Evolutionary conservation across 225 moss, liverwort and hornwort genomes (phyloP), one percentile per base, ranked within the genome.

Genomic region (Thuidium tamariscinum): DNA sequence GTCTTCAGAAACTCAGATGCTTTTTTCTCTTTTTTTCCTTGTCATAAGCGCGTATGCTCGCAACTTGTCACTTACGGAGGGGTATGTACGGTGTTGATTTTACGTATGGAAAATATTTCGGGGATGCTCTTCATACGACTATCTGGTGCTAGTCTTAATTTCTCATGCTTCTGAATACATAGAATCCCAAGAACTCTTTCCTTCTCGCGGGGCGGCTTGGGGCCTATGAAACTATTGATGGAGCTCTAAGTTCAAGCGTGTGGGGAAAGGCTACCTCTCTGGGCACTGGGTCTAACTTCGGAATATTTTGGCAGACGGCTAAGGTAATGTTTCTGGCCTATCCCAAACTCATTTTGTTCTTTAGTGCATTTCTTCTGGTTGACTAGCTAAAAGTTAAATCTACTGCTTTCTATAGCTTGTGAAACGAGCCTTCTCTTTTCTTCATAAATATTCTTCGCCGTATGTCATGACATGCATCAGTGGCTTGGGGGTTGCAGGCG

Each of bases 151-250:
- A 51, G 48, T 74, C 83, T 65, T 89, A 30, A 49, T 56, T 71
- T 75, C 71, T 81, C 77, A 22, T 81, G 72, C 52, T 70, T 64
- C 44, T 65, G 63, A 75, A 63, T 88, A 80, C 74, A 79, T 93
- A 98, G 97, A 92, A 94, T 83, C 93, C 95, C 71, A 96, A 95
- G 74, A 96, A 94, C 82, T 89, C 81, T 17, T 96, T 99, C 74
- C 59, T 96, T 78, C 83, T 89, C 25, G 96, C 94, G 68, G 99
- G 95, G 71, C 90, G 86, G 29, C 77, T 71, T 29, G 97, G 99
- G 65, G 92, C 93, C 41, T 84, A 71, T 49, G 97, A 99, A 85
- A 81, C 52, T 71, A 91, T 95, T 36, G 92, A 89, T 82, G 97
- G 99, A 87, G 93, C 90, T 42, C 68, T 99, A 56, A 74, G 92